Base-by-base conservation (phyloP, 2,329 filamentous ascomycete genomes). In the Zopfia rhizophila region DNA sequence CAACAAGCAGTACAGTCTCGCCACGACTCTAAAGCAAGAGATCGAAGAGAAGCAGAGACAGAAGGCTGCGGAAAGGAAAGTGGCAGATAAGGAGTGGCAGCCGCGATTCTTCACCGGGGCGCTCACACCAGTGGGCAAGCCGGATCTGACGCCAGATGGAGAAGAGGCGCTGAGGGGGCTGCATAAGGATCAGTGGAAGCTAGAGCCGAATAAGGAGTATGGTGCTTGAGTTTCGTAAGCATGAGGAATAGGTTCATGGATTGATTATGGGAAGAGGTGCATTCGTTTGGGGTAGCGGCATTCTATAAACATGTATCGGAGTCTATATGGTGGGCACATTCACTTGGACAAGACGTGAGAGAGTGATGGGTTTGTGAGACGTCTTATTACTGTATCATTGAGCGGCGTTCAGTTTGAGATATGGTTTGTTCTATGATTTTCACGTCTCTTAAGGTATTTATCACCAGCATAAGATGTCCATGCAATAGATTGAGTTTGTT, bases 41-140 rank as follows among this genome's bases (percentile, higher is more conserved):
- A 83, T 99, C 8, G 94, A 99, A 72, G 94, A 99, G 71, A 80
- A 81, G 30, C 94, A 99, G 75, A 82, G 94, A 22, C 83, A 89
- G 62, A 93, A 90, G 74, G 92, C 90, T 1, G 85, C 90, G 17
- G 85, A 93, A 66, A 82, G 94, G 30, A 88, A 93, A 66, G 80
- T 81, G 31, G 81, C 81, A 11, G 83, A 85, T 10, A 81, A 83
- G 47, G 82, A 84, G 23, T 99, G 90, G 86, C 79, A 86, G 56
- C 94, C 94, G n/a, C 81, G 91, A 30, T 99, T 96, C 75, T 99
- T 99, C 73, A 85, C 80, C 0, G 80, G 78, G 3, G 78, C 78
- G 0, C 78, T 83, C n/a, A 83, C 82, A 38, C 77, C 81, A 0
- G 64, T 80, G 19, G 86, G 86, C 2, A 81, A 78, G 61, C 86